phyloP scores from a whole-genome alignment of 306 rosid species.

The Spatholobus suberectus region DNA sequence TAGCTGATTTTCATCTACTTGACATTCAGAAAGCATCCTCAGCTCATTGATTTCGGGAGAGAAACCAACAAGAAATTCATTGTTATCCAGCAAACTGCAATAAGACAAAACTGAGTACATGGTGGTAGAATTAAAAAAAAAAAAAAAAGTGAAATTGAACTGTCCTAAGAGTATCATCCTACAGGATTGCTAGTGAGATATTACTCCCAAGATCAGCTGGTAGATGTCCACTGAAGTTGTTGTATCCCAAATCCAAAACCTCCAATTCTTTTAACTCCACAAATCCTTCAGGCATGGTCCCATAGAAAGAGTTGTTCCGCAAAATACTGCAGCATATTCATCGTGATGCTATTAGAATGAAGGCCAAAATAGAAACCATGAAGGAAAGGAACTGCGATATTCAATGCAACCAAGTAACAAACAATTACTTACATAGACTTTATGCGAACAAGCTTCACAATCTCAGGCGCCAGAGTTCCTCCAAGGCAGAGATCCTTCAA shows the following conservation, averaged over 20 bases:
- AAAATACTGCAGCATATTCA: conserved; percentile 62
- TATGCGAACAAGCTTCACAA: conserved; percentile 64
- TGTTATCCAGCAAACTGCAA: conserved; percentile 85
- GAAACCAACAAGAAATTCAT: conserved; percentile 61
- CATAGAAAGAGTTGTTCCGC: conserved; percentile 80
- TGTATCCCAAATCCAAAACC: conserved; percentile 87
- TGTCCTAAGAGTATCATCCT: conserved; percentile 47
- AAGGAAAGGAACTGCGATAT: conserved; percentile 1
- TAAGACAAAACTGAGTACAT: conserved; percentile 33
- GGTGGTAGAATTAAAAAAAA: not conserved
- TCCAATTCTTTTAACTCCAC: conserved; percentile 71
- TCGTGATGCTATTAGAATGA: not conserved
- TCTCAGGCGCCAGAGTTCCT: conserved; percentile 80
- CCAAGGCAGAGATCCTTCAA: conserved; percentile 79
- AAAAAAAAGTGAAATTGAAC: not conserved
- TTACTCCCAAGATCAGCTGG: conserved; percentile 70
- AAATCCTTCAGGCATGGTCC: conserved; percentile 72
- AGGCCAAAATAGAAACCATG: not conserved
- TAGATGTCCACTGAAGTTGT: conserved; percentile 68
- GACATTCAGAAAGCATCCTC: conserved; percentile 70
- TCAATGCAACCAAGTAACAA: conserved; percentile 18
- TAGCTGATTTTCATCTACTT: conserved; percentile 68
- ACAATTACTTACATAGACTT: conserved; percentile 76
- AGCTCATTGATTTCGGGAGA: conserved; percentile 72
- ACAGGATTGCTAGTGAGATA: conserved; percentile 73